Percentiles rank a stretch among this genome's conserved stretches.
Conservation (phyloP, 345 rosid species). For the Linum trigynum region DNA sequence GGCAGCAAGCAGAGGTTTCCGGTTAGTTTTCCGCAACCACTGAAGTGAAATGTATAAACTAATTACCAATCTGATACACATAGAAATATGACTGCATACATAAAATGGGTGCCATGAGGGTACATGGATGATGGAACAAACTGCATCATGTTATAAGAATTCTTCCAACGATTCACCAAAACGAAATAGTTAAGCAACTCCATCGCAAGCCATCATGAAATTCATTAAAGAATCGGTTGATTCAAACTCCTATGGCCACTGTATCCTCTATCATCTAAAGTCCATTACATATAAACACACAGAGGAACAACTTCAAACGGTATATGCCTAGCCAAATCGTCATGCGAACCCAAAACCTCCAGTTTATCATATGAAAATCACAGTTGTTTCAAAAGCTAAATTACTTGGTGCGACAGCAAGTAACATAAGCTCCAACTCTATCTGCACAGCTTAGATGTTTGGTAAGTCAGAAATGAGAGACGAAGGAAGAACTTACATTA, state of each 20-base stretch:
- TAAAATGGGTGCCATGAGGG: neutral
- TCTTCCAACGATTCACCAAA: neutral
- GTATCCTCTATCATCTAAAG: neutral
- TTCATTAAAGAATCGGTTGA: neutral
- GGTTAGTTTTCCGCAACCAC: conserved; percentile 81
- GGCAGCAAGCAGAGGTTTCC: conserved; percentile 76
- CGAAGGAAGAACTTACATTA: conserved; percentile 36
- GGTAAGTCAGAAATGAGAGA: neutral
- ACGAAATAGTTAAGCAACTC: too few species aligned
- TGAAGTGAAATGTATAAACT: conserved; percentile 21
- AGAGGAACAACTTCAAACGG: too few species aligned
- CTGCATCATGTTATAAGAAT: neutral
- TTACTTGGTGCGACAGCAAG: neutral
- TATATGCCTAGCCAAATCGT: neutral
- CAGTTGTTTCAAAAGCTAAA: too few species aligned
- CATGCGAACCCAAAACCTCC: neutral
- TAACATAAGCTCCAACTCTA: neutral
- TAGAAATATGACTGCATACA: neutral
- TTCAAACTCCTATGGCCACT: neutral
- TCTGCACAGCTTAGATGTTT: too few species aligned
- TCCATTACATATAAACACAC: too few species aligned
- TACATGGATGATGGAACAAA: neutral
- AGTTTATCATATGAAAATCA: neutral
- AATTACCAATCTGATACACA: conserved; percentile 1
- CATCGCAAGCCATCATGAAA: too few species aligned